phyloP scores from a whole-genome alignment of 2,329 filamentous ascomycete genomes.

The Chaetomiaceae sp. region DNA sequence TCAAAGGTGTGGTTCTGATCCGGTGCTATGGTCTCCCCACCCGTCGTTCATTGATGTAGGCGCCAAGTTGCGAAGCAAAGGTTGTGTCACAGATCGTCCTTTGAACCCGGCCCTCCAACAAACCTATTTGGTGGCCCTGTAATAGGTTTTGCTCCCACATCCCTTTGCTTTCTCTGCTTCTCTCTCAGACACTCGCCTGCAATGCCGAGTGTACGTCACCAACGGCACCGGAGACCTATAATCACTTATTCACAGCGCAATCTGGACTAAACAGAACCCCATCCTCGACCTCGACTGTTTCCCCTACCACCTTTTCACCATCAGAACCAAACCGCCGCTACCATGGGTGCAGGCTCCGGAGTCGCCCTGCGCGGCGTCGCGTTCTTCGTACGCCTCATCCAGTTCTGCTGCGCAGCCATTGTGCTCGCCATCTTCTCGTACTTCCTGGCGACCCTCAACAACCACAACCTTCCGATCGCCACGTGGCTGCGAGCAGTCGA shows the following conservation, averaged over 20 bases:
- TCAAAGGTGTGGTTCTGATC: too few relatives aligned
- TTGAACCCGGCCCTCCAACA: too few relatives aligned
- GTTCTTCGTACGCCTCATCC: constrained; percentile 65
- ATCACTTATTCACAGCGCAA: not conserved
- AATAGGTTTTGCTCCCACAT: too few relatives aligned
- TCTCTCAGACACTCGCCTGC: not conserved
- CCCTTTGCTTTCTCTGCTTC: not conserved
- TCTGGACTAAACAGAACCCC: not conserved
- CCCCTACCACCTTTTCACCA: not conserved
- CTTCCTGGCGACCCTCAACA: constrained; percentile 68
- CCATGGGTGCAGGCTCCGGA: constrained; percentile 53
- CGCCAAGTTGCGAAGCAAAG: too few relatives aligned
- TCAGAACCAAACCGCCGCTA: constrained; percentile 18
- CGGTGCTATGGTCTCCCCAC: too few relatives aligned
- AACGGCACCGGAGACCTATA: not conserved
- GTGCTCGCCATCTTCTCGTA: constrained; percentile 77
- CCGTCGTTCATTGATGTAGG: too few relatives aligned
- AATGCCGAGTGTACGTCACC: not conserved
- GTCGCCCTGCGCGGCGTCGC: constrained; percentile 62
- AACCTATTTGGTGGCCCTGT: not conserved
- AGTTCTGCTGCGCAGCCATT: constrained; percentile 66
- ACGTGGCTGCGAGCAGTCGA: constrained; percentile 66
- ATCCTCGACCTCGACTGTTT: not conserved
- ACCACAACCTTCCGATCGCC: constrained; percentile 57
- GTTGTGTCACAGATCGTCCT: too few relatives aligned